Conservation (phyloP, 306 rosid genomes). For the Cajanus cajan region DNA sequence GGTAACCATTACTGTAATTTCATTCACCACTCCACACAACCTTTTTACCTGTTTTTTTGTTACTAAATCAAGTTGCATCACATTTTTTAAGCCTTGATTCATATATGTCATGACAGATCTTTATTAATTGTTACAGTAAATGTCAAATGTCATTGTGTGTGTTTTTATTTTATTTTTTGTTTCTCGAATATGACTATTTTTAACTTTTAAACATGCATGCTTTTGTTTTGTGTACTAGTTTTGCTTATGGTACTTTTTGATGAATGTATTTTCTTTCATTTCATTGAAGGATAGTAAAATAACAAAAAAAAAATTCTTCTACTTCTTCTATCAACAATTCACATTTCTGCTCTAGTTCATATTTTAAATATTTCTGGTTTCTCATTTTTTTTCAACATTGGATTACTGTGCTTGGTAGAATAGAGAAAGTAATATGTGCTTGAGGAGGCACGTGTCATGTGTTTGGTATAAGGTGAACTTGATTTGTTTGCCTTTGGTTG, state of each 20-base stretch:
- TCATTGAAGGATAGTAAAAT: background rate
- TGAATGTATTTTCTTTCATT: background rate
- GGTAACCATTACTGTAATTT: too few relatives aligned
- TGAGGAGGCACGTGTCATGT: background rate
- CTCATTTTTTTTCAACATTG: background rate
- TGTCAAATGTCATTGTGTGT: too few relatives aligned
- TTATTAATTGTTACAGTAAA: too few relatives aligned
- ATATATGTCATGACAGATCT: too few relatives aligned
- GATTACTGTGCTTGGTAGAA: background rate
- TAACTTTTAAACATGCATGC: background rate
- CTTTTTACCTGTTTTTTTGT: too few relatives aligned
- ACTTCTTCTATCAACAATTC: background rate
- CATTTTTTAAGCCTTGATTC: too few relatives aligned
- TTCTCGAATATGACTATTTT: background rate
- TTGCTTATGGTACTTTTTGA: too few relatives aligned
- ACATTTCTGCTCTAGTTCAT: background rate
- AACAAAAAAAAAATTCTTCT: background rate
- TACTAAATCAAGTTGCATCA: too few relatives aligned
- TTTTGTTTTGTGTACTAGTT: background rate
- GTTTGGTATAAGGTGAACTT: too few relatives aligned
- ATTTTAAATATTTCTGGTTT: background rate
- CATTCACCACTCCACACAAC: too few relatives aligned
- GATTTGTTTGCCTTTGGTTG: too few relatives aligned
- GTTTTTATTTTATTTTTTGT: background rate
- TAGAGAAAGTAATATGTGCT: background rate